Conservation (phyloP, 108 stramenopile species). For the Nannochloropsis salina region DNA sequence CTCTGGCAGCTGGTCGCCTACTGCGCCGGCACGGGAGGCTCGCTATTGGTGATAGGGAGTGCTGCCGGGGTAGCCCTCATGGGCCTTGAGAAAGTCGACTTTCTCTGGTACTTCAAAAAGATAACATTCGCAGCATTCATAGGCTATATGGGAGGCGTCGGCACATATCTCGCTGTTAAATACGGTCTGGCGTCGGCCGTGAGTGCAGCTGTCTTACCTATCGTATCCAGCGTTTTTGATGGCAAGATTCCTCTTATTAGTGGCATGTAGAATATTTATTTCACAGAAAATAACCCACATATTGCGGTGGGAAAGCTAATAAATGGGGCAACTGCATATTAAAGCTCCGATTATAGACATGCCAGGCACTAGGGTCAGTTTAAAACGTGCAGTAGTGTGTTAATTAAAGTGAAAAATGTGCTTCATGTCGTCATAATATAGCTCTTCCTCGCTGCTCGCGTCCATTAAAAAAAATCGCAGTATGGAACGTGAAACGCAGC, state of each 20-base stretch:
- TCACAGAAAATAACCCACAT: too few species aligned
- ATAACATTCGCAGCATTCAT: slow-evolving; percentile 69
- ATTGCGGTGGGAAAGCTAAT: too few species aligned
- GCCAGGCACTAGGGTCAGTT: too few species aligned
- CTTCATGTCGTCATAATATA: too few species aligned
- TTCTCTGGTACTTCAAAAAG: slow-evolving; percentile 86
- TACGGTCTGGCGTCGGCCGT: background rate
- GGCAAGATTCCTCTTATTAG: background rate
- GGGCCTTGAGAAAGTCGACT: slow-evolving; percentile 90
- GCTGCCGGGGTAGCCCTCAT: slow-evolving; percentile 86
- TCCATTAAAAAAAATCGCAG: too few species aligned
- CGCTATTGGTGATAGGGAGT: slow-evolving; percentile 81
- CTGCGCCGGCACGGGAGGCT: slow-evolving; percentile 88
- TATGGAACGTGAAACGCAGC: too few species aligned
- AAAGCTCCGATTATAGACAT: too few species aligned
- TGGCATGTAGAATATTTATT: background rate
- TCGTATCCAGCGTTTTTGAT: background rate
- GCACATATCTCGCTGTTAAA: slow-evolving; percentile 55
- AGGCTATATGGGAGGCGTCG: slow-evolving; percentile 86
- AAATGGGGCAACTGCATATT: too few species aligned
- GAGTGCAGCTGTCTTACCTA: background rate
- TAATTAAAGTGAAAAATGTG: too few species aligned
- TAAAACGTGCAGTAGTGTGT: too few species aligned
- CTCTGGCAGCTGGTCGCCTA: slow-evolving; percentile 90
- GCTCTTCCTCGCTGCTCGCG: too few species aligned